phyloP scores from a whole-genome alignment of 805 yeast genomes.

The Clavispora fructus region DNA sequence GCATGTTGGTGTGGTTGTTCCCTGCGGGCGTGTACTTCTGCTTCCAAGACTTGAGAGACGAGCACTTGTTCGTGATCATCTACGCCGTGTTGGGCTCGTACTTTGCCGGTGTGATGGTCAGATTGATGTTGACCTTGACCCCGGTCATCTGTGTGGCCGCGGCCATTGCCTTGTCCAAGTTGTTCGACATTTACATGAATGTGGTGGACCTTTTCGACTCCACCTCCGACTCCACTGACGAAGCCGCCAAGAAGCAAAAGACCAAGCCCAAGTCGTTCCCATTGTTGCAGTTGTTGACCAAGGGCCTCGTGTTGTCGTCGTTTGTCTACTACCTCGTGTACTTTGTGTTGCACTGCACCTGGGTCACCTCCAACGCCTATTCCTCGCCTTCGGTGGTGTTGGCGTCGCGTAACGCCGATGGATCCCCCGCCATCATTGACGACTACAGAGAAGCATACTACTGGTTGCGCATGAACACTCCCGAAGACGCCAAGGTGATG shows the following conservation, averaged over 20 bases:
- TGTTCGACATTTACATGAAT: slow-evolving; percentile 78
- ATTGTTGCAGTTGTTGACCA: slow-evolving; percentile 44
- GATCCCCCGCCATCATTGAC: slow-evolving; percentile 79
- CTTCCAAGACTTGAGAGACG: slow-evolving; percentile 84
- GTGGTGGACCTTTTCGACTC: slow-evolving; percentile 38
- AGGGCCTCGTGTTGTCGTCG: slow-evolving; percentile 56
- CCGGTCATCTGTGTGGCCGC: slow-evolving; percentile 94
- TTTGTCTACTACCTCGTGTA: slow-evolving; percentile 69
- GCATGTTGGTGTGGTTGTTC: slow-evolving; percentile 92
- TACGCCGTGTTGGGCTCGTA: slow-evolving; percentile 92
- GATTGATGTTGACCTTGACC: slow-evolving; percentile 93
- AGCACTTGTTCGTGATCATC: slow-evolving; percentile 87
- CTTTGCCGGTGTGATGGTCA: slow-evolving; percentile 98
- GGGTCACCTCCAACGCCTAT: slow-evolving; percentile 94
- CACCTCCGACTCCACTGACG: slow-evolving; percentile 12
- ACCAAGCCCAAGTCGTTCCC: slow-evolving; percentile 10
- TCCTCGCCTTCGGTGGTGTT: slow-evolving; percentile 97
- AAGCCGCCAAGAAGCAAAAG: slow-evolving; percentile 3
- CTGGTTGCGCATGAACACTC: slow-evolving; percentile 97
- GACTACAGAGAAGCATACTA: slow-evolving; percentile 98
- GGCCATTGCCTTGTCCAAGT: slow-evolving; percentile 80
- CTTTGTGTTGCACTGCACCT: slow-evolving; percentile 91
- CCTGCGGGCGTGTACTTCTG: slow-evolving; percentile 94
- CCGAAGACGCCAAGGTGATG: slow-evolving; percentile 92
- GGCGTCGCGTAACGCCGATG: slow-evolving; percentile 79